A percentile compares a stretch with the other conserved stretches of the same genome.
Conservation (phyloP, 2,329 filamentous ascomycete genomes). For the Scytalidium sp. region DNA sequence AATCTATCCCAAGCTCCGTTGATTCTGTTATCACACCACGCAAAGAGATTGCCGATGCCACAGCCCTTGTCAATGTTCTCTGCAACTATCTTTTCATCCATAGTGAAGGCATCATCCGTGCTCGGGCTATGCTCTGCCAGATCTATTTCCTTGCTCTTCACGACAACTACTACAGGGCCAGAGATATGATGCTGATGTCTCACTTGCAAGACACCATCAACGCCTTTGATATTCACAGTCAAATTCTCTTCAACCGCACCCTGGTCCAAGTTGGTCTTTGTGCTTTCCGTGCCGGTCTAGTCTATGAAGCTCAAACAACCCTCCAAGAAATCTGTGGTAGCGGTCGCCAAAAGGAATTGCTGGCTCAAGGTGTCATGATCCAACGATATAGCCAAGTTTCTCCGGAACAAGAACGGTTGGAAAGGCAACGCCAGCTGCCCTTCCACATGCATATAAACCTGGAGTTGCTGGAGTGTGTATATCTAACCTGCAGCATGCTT, state of each 20-base stretch:
- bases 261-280: slow-evolving; percentile 97
- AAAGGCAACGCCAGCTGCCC: slow-evolving; percentile 94
- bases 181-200: slow-evolving; percentile 99
- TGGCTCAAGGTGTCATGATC: slow-evolving; percentile 97
- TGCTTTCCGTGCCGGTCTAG: slow-evolving; percentile 92
- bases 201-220: slow-evolving; percentile 96
- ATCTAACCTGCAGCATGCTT: slow-evolving; percentile 98
- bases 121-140: slow-evolving; percentile 95
- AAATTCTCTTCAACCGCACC: slow-evolving; percentile 98
- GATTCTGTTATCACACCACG: slow-evolving; percentile 82
- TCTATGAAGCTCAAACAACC: slow-evolving; percentile 97
- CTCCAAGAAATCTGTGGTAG: slow-evolving; percentile 98
- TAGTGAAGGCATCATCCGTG: slow-evolving; percentile 93
- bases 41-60: slow-evolving; percentile 62
- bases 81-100: slow-evolving; percentile 94
- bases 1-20: slow-evolving; percentile 64
- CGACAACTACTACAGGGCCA: slow-evolving; percentile 95
- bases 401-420: slow-evolving; percentile 94
- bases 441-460: slow-evolving; percentile 99
- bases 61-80: slow-evolving; percentile 76
- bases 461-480: slow-evolving; percentile 95
- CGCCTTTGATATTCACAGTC: slow-evolving; percentile 94
- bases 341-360: slow-evolving; percentile 93
- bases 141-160: slow-evolving; percentile 98
- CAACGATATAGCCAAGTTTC: slow-evolving; percentile 95